phyloP scores from a whole-genome alignment of 176 grass and related monocot genomes.

The Triticum dicoccoides region DNA sequence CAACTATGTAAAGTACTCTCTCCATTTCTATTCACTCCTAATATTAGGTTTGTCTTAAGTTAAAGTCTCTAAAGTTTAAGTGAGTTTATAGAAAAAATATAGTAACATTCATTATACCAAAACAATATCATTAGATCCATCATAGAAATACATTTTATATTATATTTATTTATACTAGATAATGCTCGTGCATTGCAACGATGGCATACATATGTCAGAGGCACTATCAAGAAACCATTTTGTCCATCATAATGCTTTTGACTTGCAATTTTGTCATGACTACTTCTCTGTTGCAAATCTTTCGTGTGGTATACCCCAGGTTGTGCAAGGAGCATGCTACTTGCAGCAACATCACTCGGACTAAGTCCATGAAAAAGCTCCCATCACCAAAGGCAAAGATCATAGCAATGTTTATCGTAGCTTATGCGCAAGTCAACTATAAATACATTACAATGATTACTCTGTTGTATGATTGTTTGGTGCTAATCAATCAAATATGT shows the following conservation, averaged over 20 bases:
- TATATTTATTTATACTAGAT: too few species aligned
- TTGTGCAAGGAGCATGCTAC: neutral
- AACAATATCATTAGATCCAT: too few species aligned
- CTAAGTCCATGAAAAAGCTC: constrained; percentile 45
- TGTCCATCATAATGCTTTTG: neutral
- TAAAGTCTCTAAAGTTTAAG: too few species aligned
- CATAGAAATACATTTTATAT: too few species aligned
- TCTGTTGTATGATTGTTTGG: neutral
- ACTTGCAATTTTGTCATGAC: neutral
- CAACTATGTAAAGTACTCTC: too few species aligned
- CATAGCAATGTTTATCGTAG: constrained; percentile 47
- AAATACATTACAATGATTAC: constrained; percentile 60
- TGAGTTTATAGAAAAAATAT: too few species aligned
- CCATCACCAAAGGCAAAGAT: constrained; percentile 65
- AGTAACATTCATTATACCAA: too few species aligned
- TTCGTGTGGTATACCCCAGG: constrained; percentile 12
- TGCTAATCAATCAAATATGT: too few species aligned
- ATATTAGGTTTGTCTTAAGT: too few species aligned
- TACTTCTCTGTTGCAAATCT: constrained; percentile 8
- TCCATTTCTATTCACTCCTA: too few species aligned
- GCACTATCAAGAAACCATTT: neutral
- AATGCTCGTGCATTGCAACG: too few species aligned
- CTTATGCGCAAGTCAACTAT: constrained; percentile 72
- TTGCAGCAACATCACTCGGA: neutral
- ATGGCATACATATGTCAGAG: too few species aligned